Conservation (phyloP, 805 yeast genomes). For the Yamadazyma sp. region DNA sequence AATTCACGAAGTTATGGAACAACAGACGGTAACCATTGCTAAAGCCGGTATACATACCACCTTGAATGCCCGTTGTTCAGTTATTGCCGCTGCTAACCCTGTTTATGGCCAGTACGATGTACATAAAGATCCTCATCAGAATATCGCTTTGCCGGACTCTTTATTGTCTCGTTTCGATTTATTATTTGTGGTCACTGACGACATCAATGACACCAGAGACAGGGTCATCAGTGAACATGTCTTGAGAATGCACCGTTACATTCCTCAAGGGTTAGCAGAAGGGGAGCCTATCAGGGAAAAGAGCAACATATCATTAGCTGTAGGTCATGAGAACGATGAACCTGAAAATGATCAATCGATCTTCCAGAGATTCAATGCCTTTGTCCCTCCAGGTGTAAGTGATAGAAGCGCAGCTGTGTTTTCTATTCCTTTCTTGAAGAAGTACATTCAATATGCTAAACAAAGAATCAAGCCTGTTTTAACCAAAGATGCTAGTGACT, state of each 20-base stretch:
- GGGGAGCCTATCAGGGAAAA: slow-evolving; percentile 92
- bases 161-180: slow-evolving; percentile 94
- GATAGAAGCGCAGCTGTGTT: slow-evolving; percentile 39
- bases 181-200: slow-evolving; percentile 93
- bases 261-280: slow-evolving; percentile 84
- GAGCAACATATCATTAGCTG: slow-evolving; percentile 68
- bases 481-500: slow-evolving; percentile 71
- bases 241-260: slow-evolving; percentile 84
- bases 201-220: slow-evolving; percentile 80
- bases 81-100: slow-evolving; percentile 97
- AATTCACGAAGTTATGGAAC: slow-evolving; percentile 99
- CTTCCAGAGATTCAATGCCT: slow-evolving; percentile 81
- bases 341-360: slow-evolving; percentile 56
- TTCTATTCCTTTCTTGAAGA: slow-evolving; percentile 81
- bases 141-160: slow-evolving; percentile 96
- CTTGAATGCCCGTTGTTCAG: slow-evolving; percentile 93
- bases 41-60: slow-evolving; percentile 98
- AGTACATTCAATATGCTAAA: slow-evolving; percentile 92
- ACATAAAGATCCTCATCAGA: slow-evolving; percentile 93
- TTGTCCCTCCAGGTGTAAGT: slow-evolving; percentile 76
- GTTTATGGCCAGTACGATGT: slow-evolving; percentile 95
- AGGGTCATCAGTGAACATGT: slow-evolving; percentile 92
- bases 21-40: slow-evolving; percentile 96
- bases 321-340: slow-evolving; percentile 61
- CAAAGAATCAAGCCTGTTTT: slow-evolving; percentile 80